Base-by-base conservation (phyloP, 495 filamentous ascomycete genomes). In the Penicillium egyptiacum region DNA sequence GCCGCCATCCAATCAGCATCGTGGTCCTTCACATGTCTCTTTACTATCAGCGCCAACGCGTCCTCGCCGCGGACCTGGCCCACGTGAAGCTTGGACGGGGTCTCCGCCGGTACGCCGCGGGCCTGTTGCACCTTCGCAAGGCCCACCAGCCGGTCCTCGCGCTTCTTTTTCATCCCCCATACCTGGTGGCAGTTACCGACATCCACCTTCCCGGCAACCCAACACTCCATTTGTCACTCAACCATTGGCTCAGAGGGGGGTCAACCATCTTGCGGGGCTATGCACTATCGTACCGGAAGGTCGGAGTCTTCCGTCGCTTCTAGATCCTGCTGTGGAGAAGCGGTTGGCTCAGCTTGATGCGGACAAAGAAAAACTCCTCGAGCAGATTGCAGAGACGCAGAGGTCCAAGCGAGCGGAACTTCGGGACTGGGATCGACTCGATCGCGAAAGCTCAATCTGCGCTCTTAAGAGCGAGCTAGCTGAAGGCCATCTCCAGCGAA, bases 381-480 rank as follows among this genome's bases (percentile, higher is more conserved):
- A 83, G 40, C 67, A 77, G 25, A 79, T 85, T 45, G 72, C 76
- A n/a, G 80, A 81, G 57, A 83, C 79, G 57, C 81, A 87, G 57
- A 69, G 64, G 45, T 64, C 68, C 48, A 85, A 83, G 59, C 70
- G 83, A 56, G 63, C 70, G 46, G 74, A 67, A 0, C 47, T 86
- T 30, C 74, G 77, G 49, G 83, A 87, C 35, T 88, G 86, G 86
- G 83, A 84, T 40, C 72, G 69, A 43, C 55, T 82, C 55, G 79
- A 85, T 57, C 68, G 82, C 23, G 86, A 88, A 66, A 82, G 76
- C 45, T 79, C 79, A 16, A 81, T 81, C 42, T 81, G 80, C 30
- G 80, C 80, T 4, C 62, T 87, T 50, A 82, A 80, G 66, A 82
- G 79, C 55, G 83, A 87, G 53, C 62, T 88, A 49, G 84, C 85